Base-by-base conservation (phyloP, 176 grass and related monocot genomes). In the Saccharum spontaneum region DNA sequence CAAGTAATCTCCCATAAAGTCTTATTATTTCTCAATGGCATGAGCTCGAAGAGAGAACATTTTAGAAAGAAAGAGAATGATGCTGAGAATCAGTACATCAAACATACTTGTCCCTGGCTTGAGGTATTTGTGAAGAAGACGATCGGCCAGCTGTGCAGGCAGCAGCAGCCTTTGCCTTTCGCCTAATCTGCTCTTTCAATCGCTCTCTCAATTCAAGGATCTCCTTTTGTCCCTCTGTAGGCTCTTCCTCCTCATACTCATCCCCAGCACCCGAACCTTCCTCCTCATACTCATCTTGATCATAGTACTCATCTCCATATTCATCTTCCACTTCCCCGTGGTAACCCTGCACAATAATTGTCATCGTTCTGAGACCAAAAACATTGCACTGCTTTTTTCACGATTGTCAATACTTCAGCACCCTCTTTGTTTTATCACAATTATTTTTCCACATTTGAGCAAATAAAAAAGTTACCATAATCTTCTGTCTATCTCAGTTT, bases 191-290 rank as follows among this genome's bases (percentile, higher is more conserved):
- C 54, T 87, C 85, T 64, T 91, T 91, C 7, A 91, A 54, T 36
- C 85, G 69, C 71, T 91, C 89, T 65, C 89, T 91, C 78, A 88
- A 84, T 30, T 87, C 41, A 71, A 91, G 89, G 77, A 91, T 87
- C 44, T 91, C 89, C 82, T 84, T 78, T 41, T 91, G 89, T 4
- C 89, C 89, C 70, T 87, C 89, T 1, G 71, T 71, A 28, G 85
- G 89, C 4, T 76, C 63, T 75, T 90, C 88, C 5, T 86, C 89
- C 76, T 77, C 78, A 52, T 83, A 77, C 33, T 23, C 74, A 69
- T 83, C 80, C 43, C n/a, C 52, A 45, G 71, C 82, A 55, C 64
- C 85, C 1, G 75, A 79, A 14, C 85, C 77, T 38, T 91, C 81
- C 20, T 91, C 85, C 63, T 88, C 77, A 7, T 88, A 91, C 54